Base-by-base conservation (phyloP, 352 stramenopile species). In the Globisporangium paddicum region DNA sequence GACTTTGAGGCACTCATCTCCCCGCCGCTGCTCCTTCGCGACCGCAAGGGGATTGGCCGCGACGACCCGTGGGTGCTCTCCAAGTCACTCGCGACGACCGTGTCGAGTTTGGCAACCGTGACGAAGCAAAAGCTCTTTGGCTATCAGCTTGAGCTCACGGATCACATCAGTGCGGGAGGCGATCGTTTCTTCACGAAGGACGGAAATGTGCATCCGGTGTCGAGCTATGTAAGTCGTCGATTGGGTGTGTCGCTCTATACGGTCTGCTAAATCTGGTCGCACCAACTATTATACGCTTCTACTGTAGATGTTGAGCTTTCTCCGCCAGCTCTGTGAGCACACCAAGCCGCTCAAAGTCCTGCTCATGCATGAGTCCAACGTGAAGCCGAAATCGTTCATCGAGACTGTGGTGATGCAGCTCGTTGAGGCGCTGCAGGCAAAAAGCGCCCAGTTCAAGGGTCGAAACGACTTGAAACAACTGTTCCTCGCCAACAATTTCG, bases 401-500 rank as follows among this genome's bases (percentile, higher is more conserved):
- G 78, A 86, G 38, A 89, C 75, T 0, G 73, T 75, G 3, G 54
- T 94, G 16, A 88, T 80, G 62, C 83, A 94, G 54, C 64, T 94
- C 3, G 67, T 89, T 5, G 77, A 87, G 32, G 63, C 71, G 28
- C 65, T 94, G 10, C 71, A 77, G 46, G 45, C 64, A 11, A 90
- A 88, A 47, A 77, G 62, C 10, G 60, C 74, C 0, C 72, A 81
- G 42, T 63, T 78, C 30, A 89, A 88, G 65, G 73, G 68, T 2
- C 75, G 80, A 59, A 61, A 65, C 19, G 75, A 85, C 18, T 62
- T 91, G 19, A 87, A 86, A 45, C 72, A 79, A 18, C 68, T 98
- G n/a, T 98, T 98, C 63, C 79, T 98, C 26, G 85, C 93, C 41
- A 98, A 98, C 74, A 98, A 98, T 64, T 93, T 87, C 16, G 90